These are phyloP conservation scores for Croton setiger DNA, from an alignment of 441 rosid genomes.

Conservation along the genomic window DNA sequence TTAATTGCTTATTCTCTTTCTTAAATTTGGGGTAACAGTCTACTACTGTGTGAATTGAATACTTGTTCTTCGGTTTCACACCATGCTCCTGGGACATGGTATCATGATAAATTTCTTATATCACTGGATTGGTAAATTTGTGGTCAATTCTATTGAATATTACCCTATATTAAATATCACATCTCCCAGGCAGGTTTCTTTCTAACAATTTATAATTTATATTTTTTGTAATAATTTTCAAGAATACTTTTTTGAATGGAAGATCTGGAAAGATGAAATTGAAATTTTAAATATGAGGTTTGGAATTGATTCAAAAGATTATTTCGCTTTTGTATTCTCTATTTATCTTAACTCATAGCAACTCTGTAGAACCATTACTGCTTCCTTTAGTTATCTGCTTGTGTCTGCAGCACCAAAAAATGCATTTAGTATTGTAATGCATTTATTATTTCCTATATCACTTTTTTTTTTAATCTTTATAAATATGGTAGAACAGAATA, in stretches of 20 bases:
- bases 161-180: not conserved
- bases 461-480: not conserved
- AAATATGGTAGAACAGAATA: not conserved
- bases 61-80: too few relatives aligned
- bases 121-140: not conserved
- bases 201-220: not conserved
- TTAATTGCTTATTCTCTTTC: not conserved
- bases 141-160: not conserved
- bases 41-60: too few relatives aligned
- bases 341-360: too few relatives aligned
- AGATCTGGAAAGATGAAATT: too few relatives aligned
- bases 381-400: not conserved
- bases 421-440: too few relatives aligned
- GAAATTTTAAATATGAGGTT: too few relatives aligned
- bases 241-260: not conserved
- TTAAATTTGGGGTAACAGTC: not conserved
- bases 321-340: too few relatives aligned
- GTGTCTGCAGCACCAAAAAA: not conserved
- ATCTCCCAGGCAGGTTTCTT: not conserved
- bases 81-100: not conserved
- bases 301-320: too few relatives aligned
- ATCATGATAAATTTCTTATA: not conserved
- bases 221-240: not conserved
- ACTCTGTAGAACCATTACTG: not conserved
- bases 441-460: too few relatives aligned